phyloP scores from a whole-genome alignment of 2,329 filamentous ascomycete genomes.

The Fusarium dlaminii region DNA sequence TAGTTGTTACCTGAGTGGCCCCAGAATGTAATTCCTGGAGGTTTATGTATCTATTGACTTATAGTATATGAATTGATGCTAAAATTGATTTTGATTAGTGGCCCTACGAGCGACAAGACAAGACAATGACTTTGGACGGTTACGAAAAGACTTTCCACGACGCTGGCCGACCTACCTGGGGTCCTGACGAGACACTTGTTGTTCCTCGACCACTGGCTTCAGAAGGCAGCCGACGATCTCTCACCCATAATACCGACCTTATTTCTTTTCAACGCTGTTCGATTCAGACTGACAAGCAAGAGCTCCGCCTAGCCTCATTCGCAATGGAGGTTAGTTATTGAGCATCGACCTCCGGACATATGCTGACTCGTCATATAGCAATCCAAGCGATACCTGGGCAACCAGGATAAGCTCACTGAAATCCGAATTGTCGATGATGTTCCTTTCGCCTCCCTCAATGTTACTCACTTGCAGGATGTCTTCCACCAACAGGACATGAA shows the following conservation, averaged over 20 bases:
- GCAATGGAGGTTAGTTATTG: conserved; percentile 59
- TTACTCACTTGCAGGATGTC: conserved; percentile 48
- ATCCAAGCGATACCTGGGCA: conserved; percentile 62
- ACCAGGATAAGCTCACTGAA: conserved; percentile 65
- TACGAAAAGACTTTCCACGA: conserved; percentile 75
- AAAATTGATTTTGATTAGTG: conserved; percentile 71
- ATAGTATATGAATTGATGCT: conserved; percentile 52
- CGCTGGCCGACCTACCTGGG: conserved; percentile 82
- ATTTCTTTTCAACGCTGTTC: conserved; percentile 52
- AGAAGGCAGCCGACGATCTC: conserved; percentile 49
- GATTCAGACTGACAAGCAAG: conserved; percentile 70
- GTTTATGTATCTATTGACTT: conserved; percentile 48
- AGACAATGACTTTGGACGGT: conserved; percentile 71
- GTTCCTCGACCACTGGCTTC: conserved; percentile 57
- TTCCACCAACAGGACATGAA: conserved; percentile 55
- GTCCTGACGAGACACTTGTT: conserved; percentile 76
- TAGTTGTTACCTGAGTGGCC: conserved; percentile 49
- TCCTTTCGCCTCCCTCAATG: conserved; percentile 65
- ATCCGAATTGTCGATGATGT: conserved; percentile 65
- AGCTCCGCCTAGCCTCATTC: conserved; percentile 72
- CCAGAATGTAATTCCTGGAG: conserved; percentile 38
- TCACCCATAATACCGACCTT: conserved; percentile 43
- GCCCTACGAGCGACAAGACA: conserved; percentile 84
- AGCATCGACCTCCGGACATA: not conserved
- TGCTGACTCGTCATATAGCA: conserved; percentile 53